Base-by-base conservation (phyloP, 129 eudicot genomes). In the Helichrysum umbraculigerum region DNA sequence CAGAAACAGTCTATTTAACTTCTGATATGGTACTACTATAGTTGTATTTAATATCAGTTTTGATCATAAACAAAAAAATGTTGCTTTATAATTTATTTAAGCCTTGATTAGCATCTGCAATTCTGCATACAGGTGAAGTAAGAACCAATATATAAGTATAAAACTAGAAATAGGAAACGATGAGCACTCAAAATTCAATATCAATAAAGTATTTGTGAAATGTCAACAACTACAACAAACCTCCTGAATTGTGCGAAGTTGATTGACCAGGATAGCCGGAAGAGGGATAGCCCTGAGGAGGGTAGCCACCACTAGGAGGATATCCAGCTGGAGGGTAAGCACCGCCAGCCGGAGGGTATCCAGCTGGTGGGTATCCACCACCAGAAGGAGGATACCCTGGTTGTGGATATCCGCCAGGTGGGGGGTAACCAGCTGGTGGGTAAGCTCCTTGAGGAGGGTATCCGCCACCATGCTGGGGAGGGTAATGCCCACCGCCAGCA, bases 381-480 rank as follows among this genome's bases (percentile, higher is more conserved):
- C 62, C 71, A 3, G 62, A 2, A 0, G 80, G 82, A 11, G 88
- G 86, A 50, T 85, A 85, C 3, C 51, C 71, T 1, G 77, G 82
- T 30, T 64, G 60, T 0, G 83, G 88, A 32, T 81, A 81, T 19
- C 82, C 82, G 17, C 79, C 85, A 9, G 71, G 47, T 16, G 78
- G 87, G 30, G 86, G 79, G 54, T 85, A 81, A 8, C 56, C 78
- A 3, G 76, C 69, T 2, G 80, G 83, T 9, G 86, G 89, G 28
- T 86, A 86, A 1, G 47, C 78, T 39, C 56, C 78, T 42, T 74
- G 79, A 4, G 65, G 79, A 30, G 91, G 91, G 58, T 87, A 87
- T 5, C 79, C 85, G 19, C 89, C 91, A 59, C 72, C 84, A n/a
- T 79, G 82, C 4, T 79, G 85, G 47, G 82, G 72, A 63, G 70